These are phyloP conservation scores for Aspergillus amoenus DNA, from an alignment of 2,329 filamentous ascomycete species.

Conservation along the genomic window DNA sequence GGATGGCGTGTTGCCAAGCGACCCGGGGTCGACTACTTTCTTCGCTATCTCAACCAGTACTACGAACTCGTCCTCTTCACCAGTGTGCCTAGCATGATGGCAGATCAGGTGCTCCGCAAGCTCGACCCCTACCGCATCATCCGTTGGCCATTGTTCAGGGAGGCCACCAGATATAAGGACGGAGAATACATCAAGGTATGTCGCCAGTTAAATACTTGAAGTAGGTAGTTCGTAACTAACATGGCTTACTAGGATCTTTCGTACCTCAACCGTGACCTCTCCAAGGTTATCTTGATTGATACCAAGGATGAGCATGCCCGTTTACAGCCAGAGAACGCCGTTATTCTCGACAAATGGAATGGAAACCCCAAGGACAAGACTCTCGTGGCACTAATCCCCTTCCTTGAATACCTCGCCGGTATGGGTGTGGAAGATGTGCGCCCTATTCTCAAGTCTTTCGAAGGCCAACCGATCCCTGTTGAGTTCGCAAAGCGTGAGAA, in stretches of 20 bases:
- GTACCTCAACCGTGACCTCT: conserved; percentile 92
- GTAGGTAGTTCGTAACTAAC: background rate
- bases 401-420: conserved; percentile 94
- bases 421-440: conserved; percentile 90
- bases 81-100: conserved; percentile 77
- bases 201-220: background rate
- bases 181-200: conserved; percentile 92
- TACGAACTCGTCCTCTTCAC: conserved; percentile 98
- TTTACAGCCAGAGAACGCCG: conserved; percentile 93
- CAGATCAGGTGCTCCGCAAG: conserved; percentile 85
- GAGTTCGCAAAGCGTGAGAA: conserved; percentile 91
- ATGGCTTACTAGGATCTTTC: conserved; percentile 71
- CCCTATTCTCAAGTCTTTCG: conserved; percentile 80
- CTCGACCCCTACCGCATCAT: conserved; percentile 94
- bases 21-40: conserved; percentile 93
- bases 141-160: conserved; percentile 89
- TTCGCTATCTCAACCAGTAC: conserved; percentile 95
- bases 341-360: conserved; percentile 85
- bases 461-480: conserved; percentile 81
- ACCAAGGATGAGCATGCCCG: conserved; percentile 79
- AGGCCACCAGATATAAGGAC: conserved; percentile 95
- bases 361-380: conserved; percentile 81
- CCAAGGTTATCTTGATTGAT: conserved; percentile 93
- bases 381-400: conserved; percentile 85
- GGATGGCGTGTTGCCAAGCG: conserved; percentile 95